Evolutionary conservation across 179 eudicot genomes (phyloP).

Genomic region (Spinacia oleracea): DNA sequence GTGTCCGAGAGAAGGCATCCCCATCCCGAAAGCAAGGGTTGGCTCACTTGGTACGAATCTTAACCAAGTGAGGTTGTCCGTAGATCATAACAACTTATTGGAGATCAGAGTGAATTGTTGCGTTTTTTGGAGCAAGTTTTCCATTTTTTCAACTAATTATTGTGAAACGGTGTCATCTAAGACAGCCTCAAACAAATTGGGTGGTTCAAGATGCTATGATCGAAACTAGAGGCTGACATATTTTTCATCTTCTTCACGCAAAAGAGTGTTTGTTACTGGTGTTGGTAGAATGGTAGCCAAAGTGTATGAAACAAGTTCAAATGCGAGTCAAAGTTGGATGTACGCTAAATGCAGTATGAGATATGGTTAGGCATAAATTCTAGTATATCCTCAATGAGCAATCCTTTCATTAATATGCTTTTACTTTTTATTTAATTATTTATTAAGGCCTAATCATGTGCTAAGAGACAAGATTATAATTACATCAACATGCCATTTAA

Average conservation of each 20-base stretch:
- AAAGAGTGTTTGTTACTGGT: conserved; percentile 3
- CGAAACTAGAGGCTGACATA: background rate
- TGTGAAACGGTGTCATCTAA: no score
- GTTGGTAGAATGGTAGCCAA: background rate
- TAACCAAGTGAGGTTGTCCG: no score
- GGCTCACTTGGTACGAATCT: no score
- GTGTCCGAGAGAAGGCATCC: no score
- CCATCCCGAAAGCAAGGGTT: no score
- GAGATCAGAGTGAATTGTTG: no score
- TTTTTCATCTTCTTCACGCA: conserved; percentile 7
- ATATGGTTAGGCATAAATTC: conserved; percentile 15
- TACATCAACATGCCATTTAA: background rate
- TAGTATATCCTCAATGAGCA: background rate
- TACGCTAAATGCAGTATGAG: background rate
- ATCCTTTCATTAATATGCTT: background rate
- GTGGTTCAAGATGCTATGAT: background rate
- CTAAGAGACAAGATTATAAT: background rate
- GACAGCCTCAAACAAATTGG: background rate
- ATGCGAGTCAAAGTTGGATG: conserved; percentile 7
- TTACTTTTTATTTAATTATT: background rate
- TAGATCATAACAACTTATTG: background rate
- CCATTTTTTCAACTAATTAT: background rate
- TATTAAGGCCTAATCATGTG: background rate
- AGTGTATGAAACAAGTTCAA: background rate
- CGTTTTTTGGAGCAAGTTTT: background rate